Evolutionary conservation across 306 rosid species (phyloP).

Genomic region (Cucurbita argyrosperma): DNA sequence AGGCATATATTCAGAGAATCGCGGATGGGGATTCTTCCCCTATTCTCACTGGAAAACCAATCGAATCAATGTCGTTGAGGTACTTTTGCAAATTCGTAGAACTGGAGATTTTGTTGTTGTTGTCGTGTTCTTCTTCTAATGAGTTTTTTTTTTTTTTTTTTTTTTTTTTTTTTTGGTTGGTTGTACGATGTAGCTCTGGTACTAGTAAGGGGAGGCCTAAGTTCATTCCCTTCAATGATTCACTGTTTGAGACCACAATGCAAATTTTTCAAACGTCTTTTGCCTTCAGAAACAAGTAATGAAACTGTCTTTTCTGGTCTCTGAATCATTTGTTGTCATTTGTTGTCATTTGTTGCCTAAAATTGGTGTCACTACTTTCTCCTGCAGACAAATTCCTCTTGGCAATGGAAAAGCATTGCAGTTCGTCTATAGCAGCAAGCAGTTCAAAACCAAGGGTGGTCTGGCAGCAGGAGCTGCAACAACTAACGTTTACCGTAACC

Average conservation of each 20-base stretch:
- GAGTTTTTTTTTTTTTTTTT: too few species aligned
- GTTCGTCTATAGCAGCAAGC: slow-evolving; percentile 76
- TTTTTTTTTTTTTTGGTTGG: not conserved
- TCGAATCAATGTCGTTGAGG: slow-evolving; percentile 76
- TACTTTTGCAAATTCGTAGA: not conserved
- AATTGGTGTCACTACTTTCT: not conserved
- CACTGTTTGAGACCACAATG: slow-evolving; percentile 58
- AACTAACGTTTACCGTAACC: slow-evolving; percentile 44
- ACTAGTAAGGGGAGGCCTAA: slow-evolving; percentile 86
- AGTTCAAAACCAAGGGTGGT: slow-evolving; percentile 58
- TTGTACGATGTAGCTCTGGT: slow-evolving; percentile 53
- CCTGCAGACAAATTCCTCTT: slow-evolving; percentile 57
- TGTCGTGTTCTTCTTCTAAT: not conserved
- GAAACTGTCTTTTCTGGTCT: not conserved
- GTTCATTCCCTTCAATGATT: slow-evolving; percentile 75
- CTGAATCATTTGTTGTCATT: not conserved
- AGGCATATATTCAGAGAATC: slow-evolving; percentile 53
- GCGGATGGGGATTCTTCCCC: slow-evolving; percentile 51
- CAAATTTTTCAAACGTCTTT: slow-evolving; percentile 71
- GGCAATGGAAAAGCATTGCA: slow-evolving; percentile 62
- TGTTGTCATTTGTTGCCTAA: not conserved
- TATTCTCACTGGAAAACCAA: slow-evolving; percentile 71
- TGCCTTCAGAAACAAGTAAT: slow-evolving; percentile 75
- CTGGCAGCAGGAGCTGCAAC: slow-evolving; percentile 77
- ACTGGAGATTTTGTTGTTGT: not conserved